Base-by-base conservation (phyloP, 1,284 basidiomycete species). In the Xerocomus minutiporus region DNA sequence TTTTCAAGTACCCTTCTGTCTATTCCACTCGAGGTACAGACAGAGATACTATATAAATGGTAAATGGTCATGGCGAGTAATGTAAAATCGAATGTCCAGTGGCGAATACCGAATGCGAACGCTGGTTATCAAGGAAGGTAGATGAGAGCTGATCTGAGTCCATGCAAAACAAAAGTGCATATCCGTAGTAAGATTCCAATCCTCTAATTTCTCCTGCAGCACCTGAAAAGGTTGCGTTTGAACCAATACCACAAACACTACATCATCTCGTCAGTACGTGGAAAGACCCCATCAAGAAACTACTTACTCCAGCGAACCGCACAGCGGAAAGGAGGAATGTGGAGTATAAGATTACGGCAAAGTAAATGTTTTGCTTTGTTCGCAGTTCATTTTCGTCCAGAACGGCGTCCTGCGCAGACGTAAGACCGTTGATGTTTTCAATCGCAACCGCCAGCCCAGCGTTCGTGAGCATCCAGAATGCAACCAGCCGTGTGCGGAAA, bases 401-500 rank as follows among this genome's bases (percentile, higher is more conserved):
- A 4, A 56, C 58, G 41, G 73, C 69, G 52, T 77, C 59, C 57
- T 69, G 63, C n/a, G 71, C 71, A 52, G 71, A 80, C 4, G 76
- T 73, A 46, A 93, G 65, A 17, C 93, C 92, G 61, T 91, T 92
- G 60, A 93, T 75, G 58, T 88, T 93, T 69, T 89, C 83, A 55
- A 97, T 91, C 15, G 88, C 83, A 50, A 96, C 81, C 9, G 91
- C 86, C 15, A 97, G 75, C 4, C 71, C 77, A 20, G 88, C 90
- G 65, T 96, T 96, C 9, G 82, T 72, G 52, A 95, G 72, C 80
- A 96, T 89, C 93, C 93, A 96, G 53, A 81, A 75, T 2, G 87
- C 82, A 47, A 95, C 91, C 8, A 93, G 77, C 57, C 91, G 86
- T 1, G 93, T 95, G 58, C 93, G 85, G 87, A 96, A 97, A 1